A percentile compares a stretch with the other conserved stretches of the same genome.
phyloP scores from a whole-genome alignment of 2,329 filamentous ascomycete genomes.

The Anisogramma anomala region DNA sequence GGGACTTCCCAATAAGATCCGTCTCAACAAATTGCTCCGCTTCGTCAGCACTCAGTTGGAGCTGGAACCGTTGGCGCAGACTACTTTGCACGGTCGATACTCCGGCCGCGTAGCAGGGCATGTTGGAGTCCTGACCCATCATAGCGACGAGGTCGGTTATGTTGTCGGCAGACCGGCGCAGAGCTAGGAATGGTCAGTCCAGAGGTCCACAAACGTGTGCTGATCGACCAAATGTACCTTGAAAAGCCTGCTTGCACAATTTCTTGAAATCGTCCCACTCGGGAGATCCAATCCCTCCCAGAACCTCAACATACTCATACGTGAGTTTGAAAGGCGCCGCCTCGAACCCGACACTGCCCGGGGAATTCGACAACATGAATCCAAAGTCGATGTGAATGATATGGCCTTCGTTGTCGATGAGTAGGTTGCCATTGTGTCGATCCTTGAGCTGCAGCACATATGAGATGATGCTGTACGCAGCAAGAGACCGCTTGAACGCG shows the following conservation, averaged over 20 bases:
- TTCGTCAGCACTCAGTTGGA: constrained; percentile 72
- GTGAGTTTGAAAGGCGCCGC: constrained; percentile 76
- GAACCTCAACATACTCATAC: constrained; percentile 73
- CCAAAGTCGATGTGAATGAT: constrained; percentile 85
- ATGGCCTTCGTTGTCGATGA: constrained; percentile 76
- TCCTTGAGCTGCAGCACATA: constrained; percentile 80
- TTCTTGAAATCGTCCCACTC: constrained; percentile 67
- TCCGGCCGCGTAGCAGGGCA: constrained; percentile 72
- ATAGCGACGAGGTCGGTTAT: constrained; percentile 73
- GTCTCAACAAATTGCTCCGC: constrained; percentile 71
- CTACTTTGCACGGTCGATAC: constrained; percentile 58
- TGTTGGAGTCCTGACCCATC: constrained; percentile 73
- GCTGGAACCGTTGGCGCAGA: constrained; percentile 63
- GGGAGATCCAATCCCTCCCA: constrained; percentile 59
- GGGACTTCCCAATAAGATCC: constrained; percentile 67
- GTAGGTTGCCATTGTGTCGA: constrained; percentile 74
- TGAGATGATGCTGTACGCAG: constrained; percentile 75
- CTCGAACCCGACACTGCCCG: constrained; percentile 74
- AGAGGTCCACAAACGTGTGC: not conserved
- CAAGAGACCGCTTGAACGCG: constrained; percentile 70
- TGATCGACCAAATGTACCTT: constrained; percentile 38
- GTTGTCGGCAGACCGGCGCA: constrained; percentile 67
- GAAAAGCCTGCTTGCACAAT: constrained; percentile 73
- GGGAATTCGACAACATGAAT: constrained; percentile 81
- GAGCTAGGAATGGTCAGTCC: constrained; percentile 35